These are phyloP conservation scores for Penicillium pancosmium DNA, from an alignment of 495 filamentous ascomycete genomes.

Conservation along the genomic window DNA sequence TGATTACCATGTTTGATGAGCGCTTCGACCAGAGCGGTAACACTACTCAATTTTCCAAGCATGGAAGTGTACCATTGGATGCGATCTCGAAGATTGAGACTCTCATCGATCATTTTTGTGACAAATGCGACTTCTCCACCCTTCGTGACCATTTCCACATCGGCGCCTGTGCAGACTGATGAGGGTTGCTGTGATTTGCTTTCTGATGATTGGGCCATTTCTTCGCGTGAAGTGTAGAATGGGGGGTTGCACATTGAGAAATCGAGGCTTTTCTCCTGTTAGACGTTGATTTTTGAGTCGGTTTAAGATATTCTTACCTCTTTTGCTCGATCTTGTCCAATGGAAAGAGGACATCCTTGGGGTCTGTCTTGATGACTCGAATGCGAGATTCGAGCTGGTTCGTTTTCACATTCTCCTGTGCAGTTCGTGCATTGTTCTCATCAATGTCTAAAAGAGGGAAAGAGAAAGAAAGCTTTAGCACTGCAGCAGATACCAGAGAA, in stretches of 20 bases:
- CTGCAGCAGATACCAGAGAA: neutral
- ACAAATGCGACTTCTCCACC: conserved; percentile 88
- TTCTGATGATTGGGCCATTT: conserved; percentile 65
- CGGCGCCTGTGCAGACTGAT: conserved; percentile 79
- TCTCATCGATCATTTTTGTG: conserved; percentile 73
- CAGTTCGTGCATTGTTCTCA: conserved; percentile 63
- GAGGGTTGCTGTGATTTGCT: conserved; percentile 69
- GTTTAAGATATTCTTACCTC: conserved; percentile 31
- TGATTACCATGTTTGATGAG: conserved; percentile 60
- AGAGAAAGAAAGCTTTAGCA: too few relatives aligned
- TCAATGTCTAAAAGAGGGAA: conserved; percentile 67
- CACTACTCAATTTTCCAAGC: conserved; percentile 80
- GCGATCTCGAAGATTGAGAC: conserved; percentile 56
- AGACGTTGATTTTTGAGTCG: neutral
- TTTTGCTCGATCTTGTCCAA: conserved; percentile 49
- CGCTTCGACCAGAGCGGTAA: conserved; percentile 62
- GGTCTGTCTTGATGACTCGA: conserved; percentile 56
- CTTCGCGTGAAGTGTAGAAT: conserved; percentile 76
- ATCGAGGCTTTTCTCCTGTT: conserved; percentile 57
- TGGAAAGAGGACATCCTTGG: conserved; percentile 62
- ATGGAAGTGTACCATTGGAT: conserved; percentile 91
- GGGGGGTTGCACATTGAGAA: conserved; percentile 96
- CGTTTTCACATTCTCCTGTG: conserved; percentile 59
- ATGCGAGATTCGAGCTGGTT: conserved; percentile 71
- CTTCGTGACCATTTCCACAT: conserved; percentile 81